Evolutionary conservation across 441 rosid genomes (phyloP).

Genomic region (Metrosideros polymorpha): DNA sequence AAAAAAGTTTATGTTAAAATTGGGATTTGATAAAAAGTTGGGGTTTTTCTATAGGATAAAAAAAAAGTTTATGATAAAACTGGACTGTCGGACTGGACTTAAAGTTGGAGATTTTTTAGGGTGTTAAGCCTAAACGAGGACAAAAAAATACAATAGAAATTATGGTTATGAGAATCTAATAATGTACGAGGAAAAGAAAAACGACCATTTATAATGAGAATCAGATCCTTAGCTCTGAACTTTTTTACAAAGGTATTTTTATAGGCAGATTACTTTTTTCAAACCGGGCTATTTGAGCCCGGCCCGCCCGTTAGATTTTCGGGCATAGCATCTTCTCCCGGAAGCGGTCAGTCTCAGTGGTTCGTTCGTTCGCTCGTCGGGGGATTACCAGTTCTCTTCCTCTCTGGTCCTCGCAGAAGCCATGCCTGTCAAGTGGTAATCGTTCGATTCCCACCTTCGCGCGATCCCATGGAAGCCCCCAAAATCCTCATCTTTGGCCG

Average conservation of each 20-base stretch:
- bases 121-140: background rate
- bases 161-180: too few relatives aligned
- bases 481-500: background rate
- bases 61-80: too few relatives aligned
- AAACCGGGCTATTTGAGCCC: background rate
- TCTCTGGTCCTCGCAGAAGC: background rate
- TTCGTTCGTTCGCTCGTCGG: background rate
- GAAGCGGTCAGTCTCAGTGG: background rate
- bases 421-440: slow-evolving; percentile 48
- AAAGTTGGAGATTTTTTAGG: too few relatives aligned
- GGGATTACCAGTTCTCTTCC: too few relatives aligned
- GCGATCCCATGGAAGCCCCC: background rate
- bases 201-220: background rate
- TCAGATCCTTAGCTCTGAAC: too few relatives aligned
- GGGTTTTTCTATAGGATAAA: too few relatives aligned
- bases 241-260: too few relatives aligned
- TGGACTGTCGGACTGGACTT: too few relatives aligned
- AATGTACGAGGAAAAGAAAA: background rate
- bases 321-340: background rate
- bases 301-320: background rate
- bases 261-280: background rate
- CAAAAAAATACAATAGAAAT: too few relatives aligned
- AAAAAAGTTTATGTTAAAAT: too few relatives aligned
- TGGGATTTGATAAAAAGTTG: too few relatives aligned
- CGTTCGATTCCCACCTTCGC: background rate